Conservation (phyloP, 164 flowering plant genomes). For the Chimonanthus salicifolius region DNA sequence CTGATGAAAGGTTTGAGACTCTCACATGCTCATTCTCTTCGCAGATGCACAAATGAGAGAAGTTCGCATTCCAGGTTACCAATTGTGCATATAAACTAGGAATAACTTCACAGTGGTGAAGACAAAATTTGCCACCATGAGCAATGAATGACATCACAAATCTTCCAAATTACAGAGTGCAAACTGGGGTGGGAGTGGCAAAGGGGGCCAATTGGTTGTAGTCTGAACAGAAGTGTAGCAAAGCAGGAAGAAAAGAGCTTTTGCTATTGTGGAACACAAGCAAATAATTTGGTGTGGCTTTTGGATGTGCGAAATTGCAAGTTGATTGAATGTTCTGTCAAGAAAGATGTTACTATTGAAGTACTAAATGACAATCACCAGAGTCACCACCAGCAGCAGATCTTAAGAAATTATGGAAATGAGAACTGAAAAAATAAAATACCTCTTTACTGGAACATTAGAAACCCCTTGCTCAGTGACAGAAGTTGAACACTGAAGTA, state of each 20-base stretch:
- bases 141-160: too few species aligned
- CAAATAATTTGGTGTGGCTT: not conserved
- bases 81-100: too few species aligned
- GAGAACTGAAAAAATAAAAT: not conserved
- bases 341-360: not conserved
- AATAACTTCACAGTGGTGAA: too few species aligned
- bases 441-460: slow-evolving; percentile 46
- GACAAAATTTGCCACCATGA: too few species aligned
- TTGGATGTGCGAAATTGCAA: not conserved
- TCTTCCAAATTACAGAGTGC: not conserved
- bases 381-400: not conserved
- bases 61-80: too few species aligned
- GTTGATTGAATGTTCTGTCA: not conserved
- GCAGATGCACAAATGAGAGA: too few species aligned
- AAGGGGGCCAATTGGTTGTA: not conserved
- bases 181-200: not conserved
- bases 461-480: slow-evolving; percentile 23
- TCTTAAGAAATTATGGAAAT: not conserved
- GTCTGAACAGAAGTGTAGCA: not conserved
- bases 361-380: not conserved
- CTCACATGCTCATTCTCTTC: too few species aligned
- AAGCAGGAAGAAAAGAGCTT: not conserved
- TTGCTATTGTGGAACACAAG: not conserved
- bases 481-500: slow-evolving; percentile 27
- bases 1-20: too few species aligned